phyloP scores from a whole-genome alignment of 306 rosid genomes.

The Astragalus glycyphyllos region DNA sequence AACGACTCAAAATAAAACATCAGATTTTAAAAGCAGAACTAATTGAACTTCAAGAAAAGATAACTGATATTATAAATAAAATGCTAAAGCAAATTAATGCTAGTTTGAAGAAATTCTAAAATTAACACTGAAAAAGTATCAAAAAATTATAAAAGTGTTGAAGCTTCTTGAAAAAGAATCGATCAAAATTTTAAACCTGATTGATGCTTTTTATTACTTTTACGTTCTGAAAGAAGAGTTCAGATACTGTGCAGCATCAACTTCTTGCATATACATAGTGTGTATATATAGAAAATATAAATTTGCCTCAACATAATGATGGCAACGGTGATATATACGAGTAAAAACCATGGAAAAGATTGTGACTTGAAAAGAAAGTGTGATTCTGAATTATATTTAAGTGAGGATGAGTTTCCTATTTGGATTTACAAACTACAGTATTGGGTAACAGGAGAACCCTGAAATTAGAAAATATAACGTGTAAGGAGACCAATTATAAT shows the following conservation, averaged over 20 bases:
- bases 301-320: slow-evolving; percentile 14
- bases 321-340: background rate
- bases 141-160: slow-evolving; percentile 10
- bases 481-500: slow-evolving; percentile 1
- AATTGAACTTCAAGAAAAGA: slow-evolving; percentile 23
- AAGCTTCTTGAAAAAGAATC: slow-evolving; percentile 3
- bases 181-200: background rate
- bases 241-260: slow-evolving; percentile 6
- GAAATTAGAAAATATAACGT: slow-evolving; percentile 20
- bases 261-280: background rate
- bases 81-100: background rate
- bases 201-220: background rate
- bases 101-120: slow-evolving; percentile 32
- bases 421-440: slow-evolving; percentile 6
- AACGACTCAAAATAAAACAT: background rate
- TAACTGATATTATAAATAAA: slow-evolving; percentile 4
- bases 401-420: slow-evolving; percentile 26
- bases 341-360: background rate
- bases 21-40: slow-evolving; percentile 5
- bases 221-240: background rate
- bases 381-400: slow-evolving; percentile 12
- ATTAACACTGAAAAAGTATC: slow-evolving; percentile 21
- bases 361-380: slow-evolving; percentile 19
- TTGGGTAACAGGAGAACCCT: slow-evolving; percentile 8
- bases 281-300: slow-evolving; percentile 12